Evolutionary conservation across 495 filamentous ascomycete genomes (phyloP).

Genomic region (Trichoderma orchidacearum): DNA sequence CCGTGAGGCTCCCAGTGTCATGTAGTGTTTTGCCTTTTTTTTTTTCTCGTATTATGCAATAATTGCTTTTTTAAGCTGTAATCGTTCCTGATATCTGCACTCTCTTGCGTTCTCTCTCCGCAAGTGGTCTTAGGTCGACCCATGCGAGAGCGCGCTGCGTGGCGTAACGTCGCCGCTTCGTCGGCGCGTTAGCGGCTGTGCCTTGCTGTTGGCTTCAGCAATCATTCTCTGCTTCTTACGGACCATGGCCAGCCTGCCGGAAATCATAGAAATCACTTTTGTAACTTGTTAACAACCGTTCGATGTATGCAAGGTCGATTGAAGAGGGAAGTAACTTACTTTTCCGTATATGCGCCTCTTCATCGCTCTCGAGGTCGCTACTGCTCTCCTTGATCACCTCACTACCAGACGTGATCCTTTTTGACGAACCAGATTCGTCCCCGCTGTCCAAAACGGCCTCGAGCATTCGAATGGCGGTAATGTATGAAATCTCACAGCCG

Average conservation of each 20-base stretch:
- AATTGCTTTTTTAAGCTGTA: not conserved
- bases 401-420: conserved; percentile 6
- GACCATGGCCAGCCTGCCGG: not conserved
- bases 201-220: conserved; percentile 1
- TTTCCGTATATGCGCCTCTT: conserved; percentile 7
- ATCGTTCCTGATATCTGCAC: not conserved
- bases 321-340: not conserved
- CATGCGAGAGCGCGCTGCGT: conserved; percentile 3
- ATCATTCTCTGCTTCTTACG: conserved; percentile 4
- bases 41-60: not conserved
- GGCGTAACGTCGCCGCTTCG: conserved; percentile 2
- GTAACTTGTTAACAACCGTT: not conserved
- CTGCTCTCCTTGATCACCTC: conserved; percentile 18
- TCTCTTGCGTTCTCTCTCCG: not conserved
- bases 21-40: not conserved
- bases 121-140: not conserved
- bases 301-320: not conserved
- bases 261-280: conserved; percentile 3
- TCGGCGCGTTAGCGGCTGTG: not conserved
- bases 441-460: conserved; percentile 88
- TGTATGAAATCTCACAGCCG: conserved; percentile 86
- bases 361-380: conserved; percentile 11
- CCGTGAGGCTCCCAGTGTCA: conserved; percentile 2
- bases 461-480: conserved; percentile 83
- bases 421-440: conserved; percentile 39